A percentile compares a stretch with the other conserved stretches of the same genome.
Evolutionary conservation across 2,329 filamentous ascomycete genomes (phyloP).

Genomic region (Biscogniauxia mediterranea): DNA sequence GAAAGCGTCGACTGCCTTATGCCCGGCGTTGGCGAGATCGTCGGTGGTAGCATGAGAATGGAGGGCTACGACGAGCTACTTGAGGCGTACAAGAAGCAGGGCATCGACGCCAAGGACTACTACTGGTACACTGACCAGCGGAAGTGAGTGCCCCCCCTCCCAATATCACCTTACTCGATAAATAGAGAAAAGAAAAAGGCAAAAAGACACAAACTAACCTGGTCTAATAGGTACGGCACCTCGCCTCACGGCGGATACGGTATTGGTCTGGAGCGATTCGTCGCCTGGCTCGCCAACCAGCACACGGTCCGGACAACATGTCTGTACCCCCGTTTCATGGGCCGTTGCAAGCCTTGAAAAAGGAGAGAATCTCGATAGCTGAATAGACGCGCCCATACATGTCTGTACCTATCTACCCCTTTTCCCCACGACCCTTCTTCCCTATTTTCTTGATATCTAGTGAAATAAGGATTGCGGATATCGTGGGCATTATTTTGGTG

Average conservation of each 20-base stretch:
- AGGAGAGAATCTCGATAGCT: neutral
- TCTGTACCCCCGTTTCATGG: conserved; percentile 79
- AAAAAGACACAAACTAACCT: neutral
- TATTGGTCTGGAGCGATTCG: conserved; percentile 80
- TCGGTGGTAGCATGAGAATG: conserved; percentile 96
- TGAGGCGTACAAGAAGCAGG: conserved; percentile 81
- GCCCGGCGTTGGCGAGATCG: conserved; percentile 96
- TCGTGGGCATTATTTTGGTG: too few species aligned
- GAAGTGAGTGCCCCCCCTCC: conserved; percentile 61
- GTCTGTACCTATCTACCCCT: neutral
- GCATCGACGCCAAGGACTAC: conserved; percentile 80
- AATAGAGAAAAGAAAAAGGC: neutral
- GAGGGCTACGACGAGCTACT: conserved; percentile 86
- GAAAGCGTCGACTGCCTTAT: conserved; percentile 84
- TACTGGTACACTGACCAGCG: conserved; percentile 99
- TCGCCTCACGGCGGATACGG: conserved; percentile 93
- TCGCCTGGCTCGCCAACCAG: conserved; percentile 64
- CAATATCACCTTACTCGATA: neutral
- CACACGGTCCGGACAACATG: conserved; percentile 66
- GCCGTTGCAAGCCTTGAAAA: conserved; percentile 70
- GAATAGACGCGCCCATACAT: neutral
- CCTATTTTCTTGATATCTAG: too few species aligned
- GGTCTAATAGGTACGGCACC: conserved; percentile 72
- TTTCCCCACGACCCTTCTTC: too few species aligned
- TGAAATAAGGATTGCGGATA: too few species aligned